Percentiles rank a stretch among this genome's conserved stretches.
phyloP scores from a whole-genome alignment of 306 rosid genomes.

The Cucumis cinereus region DNA sequence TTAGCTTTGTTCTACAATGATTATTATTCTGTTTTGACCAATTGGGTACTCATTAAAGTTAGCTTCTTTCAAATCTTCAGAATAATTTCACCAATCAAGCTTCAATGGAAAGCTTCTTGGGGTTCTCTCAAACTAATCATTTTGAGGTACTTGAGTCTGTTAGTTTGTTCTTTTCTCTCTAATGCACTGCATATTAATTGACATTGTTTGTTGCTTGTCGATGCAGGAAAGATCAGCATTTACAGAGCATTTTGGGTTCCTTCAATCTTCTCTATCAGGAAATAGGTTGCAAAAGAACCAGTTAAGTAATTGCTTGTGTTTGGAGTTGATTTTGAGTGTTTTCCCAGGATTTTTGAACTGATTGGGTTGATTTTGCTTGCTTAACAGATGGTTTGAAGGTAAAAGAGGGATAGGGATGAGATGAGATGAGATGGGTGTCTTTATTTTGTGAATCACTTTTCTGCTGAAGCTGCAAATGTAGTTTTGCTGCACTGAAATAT shows the following conservation, averaged over 20 bases:
- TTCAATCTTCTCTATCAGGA: constrained; percentile 42
- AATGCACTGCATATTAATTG: not conserved
- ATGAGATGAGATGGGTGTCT: constrained; percentile 3
- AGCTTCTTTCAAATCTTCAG: constrained; percentile 22
- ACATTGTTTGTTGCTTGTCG: constrained; percentile 6
- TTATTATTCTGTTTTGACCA: not conserved
- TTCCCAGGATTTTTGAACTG: not conserved
- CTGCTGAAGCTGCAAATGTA: not conserved
- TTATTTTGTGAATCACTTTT: constrained; percentile 8
- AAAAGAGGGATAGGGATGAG: constrained; percentile 29
- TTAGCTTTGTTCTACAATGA: not conserved
- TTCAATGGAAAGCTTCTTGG: constrained; percentile 36
- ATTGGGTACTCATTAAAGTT: constrained; percentile 3
- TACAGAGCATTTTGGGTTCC: constrained; percentile 49
- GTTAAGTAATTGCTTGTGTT: constrained; percentile 20
- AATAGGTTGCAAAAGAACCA: constrained; percentile 45
- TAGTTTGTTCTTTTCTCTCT: not conserved
- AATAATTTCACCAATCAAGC: constrained; percentile 39
- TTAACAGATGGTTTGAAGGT: constrained; percentile 55
- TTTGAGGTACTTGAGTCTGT: constrained; percentile 39
- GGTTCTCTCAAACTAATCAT: constrained; percentile 72
- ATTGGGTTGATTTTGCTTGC: constrained; percentile 2
- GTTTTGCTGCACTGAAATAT: constrained; percentile 1
- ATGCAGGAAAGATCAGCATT: constrained; percentile 58
- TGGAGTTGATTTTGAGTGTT: not conserved